phyloP scores from a whole-genome alignment of 371 early-diverging fungal genomes.

The Entomophthora muscae region DNA sequence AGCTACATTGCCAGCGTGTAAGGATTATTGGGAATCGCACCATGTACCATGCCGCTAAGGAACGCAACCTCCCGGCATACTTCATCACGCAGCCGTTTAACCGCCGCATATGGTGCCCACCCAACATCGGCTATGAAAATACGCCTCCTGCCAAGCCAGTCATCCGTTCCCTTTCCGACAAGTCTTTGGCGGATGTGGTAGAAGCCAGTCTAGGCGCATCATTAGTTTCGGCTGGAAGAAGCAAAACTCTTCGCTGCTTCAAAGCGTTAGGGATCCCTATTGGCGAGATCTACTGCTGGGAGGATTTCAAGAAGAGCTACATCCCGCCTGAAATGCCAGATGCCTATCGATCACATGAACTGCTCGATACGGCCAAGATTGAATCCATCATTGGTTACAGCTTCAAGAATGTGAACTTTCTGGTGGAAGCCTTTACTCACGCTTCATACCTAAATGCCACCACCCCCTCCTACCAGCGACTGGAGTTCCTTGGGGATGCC shows the following conservation, averaged over 20 bases:
- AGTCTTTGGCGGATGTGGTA: constrained; percentile 74
- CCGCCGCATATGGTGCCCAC: constrained; percentile 39
- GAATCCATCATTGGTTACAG: constrained; percentile 40
- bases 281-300: constrained; percentile 13
- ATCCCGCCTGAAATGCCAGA: not conserved
- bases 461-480: constrained; percentile 65
- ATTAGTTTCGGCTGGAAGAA: constrained; percentile 34
- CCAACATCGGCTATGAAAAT: constrained; percentile 19
- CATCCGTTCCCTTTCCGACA: constrained; percentile 44
- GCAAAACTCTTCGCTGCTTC: constrained; percentile 43
- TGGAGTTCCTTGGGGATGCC: constrained; percentile 90
- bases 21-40: constrained; percentile 58
- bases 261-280: constrained; percentile 34
- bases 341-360: not conserved
- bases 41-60: constrained; percentile 34
- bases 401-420: constrained; percentile 40
- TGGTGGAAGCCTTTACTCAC: constrained; percentile 77
- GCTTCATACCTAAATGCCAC: constrained; percentile 38
- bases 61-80: constrained; percentile 33
- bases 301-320: constrained; percentile 1
- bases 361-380: constrained; percentile 13
- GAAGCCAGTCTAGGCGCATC: constrained; percentile 81
- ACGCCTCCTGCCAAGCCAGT: not conserved
- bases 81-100: constrained; percentile 40
- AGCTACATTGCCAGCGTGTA: constrained; percentile 48